A percentile compares a stretch with the other conserved stretches of the same genome.
These are phyloP conservation scores for Coccomyxa subellipsoidea DNA, from an alignment of 163 green algal species.

Conservation along the genomic window DNA sequence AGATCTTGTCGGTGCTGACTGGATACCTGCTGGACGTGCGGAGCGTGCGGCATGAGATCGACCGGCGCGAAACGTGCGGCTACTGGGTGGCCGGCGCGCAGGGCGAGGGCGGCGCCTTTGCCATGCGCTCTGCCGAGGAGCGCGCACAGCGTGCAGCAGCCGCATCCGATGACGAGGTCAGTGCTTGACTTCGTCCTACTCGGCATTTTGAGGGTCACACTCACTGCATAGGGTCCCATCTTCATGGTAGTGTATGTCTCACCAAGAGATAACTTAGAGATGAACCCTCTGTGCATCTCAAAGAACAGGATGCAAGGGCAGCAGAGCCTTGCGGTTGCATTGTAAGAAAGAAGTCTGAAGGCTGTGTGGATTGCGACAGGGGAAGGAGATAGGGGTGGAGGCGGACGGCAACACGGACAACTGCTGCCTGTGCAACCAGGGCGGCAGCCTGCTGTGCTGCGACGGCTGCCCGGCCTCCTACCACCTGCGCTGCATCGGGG, in stretches of 20 bases:
- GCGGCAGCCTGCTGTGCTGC: conserved; percentile 84
- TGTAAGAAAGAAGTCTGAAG: neutral
- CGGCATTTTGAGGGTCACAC: neutral
- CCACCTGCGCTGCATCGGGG: conserved; percentile 78
- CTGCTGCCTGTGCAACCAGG: conserved; percentile 63
- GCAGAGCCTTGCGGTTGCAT: neutral
- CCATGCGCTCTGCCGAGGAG: conserved; percentile 50
- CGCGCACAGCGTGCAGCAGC: conserved; percentile 15
- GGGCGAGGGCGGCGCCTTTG: conserved; percentile 43
- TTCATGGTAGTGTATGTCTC: too few species aligned
- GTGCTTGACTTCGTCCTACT: neutral
- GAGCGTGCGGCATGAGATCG: conserved; percentile 62
- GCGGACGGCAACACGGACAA: conserved; percentile 2
- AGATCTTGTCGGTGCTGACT: conserved; percentile 59
- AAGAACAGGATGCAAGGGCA: neutral
- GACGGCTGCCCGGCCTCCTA: conserved; percentile 84
- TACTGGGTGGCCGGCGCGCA: conserved; percentile 47
- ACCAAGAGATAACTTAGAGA: too few species aligned
- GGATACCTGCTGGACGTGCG: conserved; percentile 63
- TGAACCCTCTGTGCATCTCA: neutral
- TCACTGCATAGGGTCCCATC: neutral
- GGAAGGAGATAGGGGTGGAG: conserved; percentile 1
- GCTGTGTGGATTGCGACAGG: neutral
- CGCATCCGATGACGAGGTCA: neutral
- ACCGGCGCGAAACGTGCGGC: conserved; percentile 53